Conservation (phyloP, 768 basidiomycete genomes). For the Podaxis sp. region DNA sequence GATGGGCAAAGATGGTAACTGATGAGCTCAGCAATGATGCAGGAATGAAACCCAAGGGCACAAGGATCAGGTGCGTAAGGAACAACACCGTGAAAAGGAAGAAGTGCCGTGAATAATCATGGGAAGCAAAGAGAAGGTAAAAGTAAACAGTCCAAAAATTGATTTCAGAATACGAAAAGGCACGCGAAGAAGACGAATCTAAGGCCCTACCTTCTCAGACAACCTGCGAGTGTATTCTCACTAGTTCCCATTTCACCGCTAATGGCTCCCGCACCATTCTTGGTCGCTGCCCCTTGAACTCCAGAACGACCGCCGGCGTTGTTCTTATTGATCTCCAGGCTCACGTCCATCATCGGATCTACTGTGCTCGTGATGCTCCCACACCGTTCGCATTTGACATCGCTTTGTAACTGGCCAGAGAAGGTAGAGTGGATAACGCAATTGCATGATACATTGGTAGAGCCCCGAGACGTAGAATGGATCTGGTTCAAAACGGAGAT, state of each 20-base stretch:
- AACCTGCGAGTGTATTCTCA: slow-evolving; percentile 70
- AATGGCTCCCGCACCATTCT: slow-evolving; percentile 22
- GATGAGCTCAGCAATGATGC: neutral
- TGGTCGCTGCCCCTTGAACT: neutral
- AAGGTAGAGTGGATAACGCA: slow-evolving; percentile 93
- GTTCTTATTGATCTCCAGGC: slow-evolving; percentile 65
- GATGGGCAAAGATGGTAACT: neutral
- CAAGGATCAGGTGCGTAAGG: neutral
- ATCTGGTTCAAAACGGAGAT: slow-evolving; percentile 84
- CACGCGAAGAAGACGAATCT: slow-evolving; percentile 2
- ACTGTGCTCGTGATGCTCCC: slow-evolving; percentile 70
- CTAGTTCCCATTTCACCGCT: slow-evolving; percentile 35
- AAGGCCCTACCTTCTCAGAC: slow-evolving; percentile 59
- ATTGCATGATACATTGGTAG: slow-evolving; percentile 75
- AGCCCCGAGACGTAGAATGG: slow-evolving; percentile 71
- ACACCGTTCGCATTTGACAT: slow-evolving; percentile 86
- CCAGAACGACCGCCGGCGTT: slow-evolving; percentile 13
- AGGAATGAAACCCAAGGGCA: neutral
- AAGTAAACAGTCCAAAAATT: neutral
- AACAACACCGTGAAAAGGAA: neutral
- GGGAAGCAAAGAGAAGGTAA: too few relatives aligned
- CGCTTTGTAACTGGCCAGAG: slow-evolving; percentile 80
- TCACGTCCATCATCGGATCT: slow-evolving; percentile 90
- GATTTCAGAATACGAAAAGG: too few relatives aligned
- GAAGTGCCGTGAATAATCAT: neutral